Percentiles rank a stretch among this genome's conserved stretches.
These are phyloP conservation scores for Huntiella moniliformis DNA, from an alignment of 2,329 filamentous ascomycete species.

Conservation along the genomic window DNA sequence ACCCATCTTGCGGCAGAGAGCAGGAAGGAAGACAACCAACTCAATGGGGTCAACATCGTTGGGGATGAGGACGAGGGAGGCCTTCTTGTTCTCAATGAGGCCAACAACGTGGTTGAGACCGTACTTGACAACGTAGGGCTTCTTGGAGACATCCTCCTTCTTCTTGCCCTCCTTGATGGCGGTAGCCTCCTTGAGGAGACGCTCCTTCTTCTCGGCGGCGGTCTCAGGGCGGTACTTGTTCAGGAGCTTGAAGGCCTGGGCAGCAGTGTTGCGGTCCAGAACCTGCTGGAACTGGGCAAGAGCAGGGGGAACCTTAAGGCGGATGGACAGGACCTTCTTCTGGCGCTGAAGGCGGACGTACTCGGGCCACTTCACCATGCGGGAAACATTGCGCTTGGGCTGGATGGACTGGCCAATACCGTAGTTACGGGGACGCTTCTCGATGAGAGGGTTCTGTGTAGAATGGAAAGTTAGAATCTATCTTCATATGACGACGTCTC, in stretches of 20 bases:
- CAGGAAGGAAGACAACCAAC: conserved; percentile 96
- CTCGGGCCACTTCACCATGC: conserved; percentile 99
- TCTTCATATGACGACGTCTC: not conserved
- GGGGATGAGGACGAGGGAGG: conserved; percentile 88
- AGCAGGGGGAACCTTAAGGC: conserved; percentile 93
- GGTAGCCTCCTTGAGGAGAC: conserved; percentile 92
- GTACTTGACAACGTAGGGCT: conserved; percentile 99
- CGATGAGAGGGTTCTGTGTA: conserved; percentile 85
- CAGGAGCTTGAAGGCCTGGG: conserved; percentile 95
- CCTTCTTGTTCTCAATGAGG: conserved; percentile 99
- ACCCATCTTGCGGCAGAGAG: conserved; percentile 99
- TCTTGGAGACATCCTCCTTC: conserved; percentile 99
- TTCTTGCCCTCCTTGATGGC: conserved; percentile 98
- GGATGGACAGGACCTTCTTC: conserved; percentile 90
- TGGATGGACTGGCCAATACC: conserved; percentile 99
- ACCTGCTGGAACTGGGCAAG: conserved; percentile 97
- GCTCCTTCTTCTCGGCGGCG: conserved; percentile 99
- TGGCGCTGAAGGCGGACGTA: conserved; percentile 95
- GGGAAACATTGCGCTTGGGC: conserved; percentile 82
- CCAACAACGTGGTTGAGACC: conserved; percentile 98
- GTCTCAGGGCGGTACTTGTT: conserved; percentile 99
- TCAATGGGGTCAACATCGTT: conserved; percentile 99
- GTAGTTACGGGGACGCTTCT: conserved; percentile 95
- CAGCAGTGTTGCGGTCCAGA: conserved; percentile 89
- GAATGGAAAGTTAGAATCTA: conserved; percentile 12